Evolutionary conservation across 208 protist genomes (phyloP).

Genomic region (Acanthamoeba lenticulata): DNA sequence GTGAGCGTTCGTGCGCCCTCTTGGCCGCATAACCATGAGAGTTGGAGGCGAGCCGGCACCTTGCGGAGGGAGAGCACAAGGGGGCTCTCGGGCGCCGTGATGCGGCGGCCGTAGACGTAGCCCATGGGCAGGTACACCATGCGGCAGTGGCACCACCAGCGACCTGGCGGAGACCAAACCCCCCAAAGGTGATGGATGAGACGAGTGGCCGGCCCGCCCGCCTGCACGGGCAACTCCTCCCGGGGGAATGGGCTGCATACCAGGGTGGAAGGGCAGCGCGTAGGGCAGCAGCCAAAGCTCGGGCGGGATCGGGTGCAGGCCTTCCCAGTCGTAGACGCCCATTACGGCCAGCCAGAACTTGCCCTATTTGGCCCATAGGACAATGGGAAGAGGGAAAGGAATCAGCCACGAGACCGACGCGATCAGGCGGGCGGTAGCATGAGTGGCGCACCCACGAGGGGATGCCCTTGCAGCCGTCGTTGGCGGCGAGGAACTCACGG

Average conservation of each 20-base stretch:
- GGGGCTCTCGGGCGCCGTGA: conserved; percentile 81
- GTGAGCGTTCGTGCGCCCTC: too few species aligned
- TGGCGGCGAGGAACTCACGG: conserved; percentile 88
- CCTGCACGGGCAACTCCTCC: too few species aligned
- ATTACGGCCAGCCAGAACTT: conserved; percentile 96
- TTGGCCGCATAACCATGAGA: too few species aligned
- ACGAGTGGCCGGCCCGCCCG: too few species aligned
- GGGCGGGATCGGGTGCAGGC: conserved; percentile 93
- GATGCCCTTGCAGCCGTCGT: conserved; percentile 91
- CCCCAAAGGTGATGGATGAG: too few species aligned
- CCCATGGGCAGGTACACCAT: conserved; percentile 96
- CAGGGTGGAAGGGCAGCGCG: conserved; percentile 92
- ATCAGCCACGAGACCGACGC: neutral
- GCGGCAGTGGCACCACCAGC: conserved; percentile 95
- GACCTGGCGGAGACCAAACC: neutral
- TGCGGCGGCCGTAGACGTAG: conserved; percentile 95
- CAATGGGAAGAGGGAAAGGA: neutral
- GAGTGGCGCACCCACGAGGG: conserved; percentile 90
- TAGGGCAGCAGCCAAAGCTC: conserved; percentile 94
- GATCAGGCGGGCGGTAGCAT: neutral
- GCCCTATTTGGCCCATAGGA: too few species aligned
- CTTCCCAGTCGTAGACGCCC: conserved; percentile 94
- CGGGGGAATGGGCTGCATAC: conserved; percentile 74
- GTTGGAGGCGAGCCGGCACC: neutral
- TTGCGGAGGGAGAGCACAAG: conserved; percentile 88